Base-by-base conservation (phyloP, 495 filamentous ascomycete genomes). In the Letharia columbiana region DNA sequence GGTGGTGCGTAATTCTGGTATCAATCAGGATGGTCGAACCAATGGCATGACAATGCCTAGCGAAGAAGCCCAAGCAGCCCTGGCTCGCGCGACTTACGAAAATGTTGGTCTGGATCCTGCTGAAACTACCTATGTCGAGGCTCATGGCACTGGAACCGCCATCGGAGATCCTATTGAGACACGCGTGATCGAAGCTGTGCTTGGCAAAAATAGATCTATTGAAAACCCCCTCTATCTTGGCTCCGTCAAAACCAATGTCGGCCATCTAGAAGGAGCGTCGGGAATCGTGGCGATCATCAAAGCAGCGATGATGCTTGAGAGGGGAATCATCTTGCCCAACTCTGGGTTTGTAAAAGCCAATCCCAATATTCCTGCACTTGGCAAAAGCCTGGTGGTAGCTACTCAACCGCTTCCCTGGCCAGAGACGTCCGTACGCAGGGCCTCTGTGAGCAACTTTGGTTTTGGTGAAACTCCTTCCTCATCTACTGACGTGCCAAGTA, bases 271-370 rank as follows among this genome's bases (percentile, higher is more conserved):
- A 63, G 83, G 78, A 2, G 71, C 77, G 7, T 80, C 83, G 3
- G 86, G 86, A 11, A 63, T 88, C 35, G 86, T 86, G 1, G 82
- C 81, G 3, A 31, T 88, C 3, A 63, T 89, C 2, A 86, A 86
- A 70, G 79, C 80, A 1, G 71, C 77, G 3, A 67, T 82, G 20
- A 73, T 77, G 17, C 73, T 89, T 60, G 74, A 80, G 61, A 72
- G 83, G 52, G 65, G 68, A 13, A 59, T 68, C 0, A 77, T 89
- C 10, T 77, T 82, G 0, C 83, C 86, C 0, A 57, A 57, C 33
- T 20, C 33, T 18, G 15, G 17, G 1, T 57, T 37, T 6, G 54
- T 15, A 39, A 57, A 57, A 0, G 33, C 28, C 17, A 57, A 57
- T 57, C 31, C 31, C 10, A 20, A 57, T 4, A 57, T 57, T 17